phyloP scores from a whole-genome alignment of 1,284 basidiomycete species.

The Trichosporon sp. region DNA sequence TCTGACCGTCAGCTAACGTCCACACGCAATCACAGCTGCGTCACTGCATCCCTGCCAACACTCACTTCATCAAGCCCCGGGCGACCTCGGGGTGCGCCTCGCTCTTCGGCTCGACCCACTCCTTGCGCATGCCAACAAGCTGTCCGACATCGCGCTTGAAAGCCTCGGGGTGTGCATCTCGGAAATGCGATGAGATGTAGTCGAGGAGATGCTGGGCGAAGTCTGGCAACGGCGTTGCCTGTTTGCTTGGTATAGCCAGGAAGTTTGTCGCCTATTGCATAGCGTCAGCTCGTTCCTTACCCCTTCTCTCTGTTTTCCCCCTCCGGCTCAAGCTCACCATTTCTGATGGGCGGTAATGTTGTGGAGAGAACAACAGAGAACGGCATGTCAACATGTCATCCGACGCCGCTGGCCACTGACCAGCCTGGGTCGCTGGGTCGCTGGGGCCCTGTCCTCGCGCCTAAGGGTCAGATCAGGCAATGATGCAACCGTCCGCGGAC shows the following conservation, averaged over 20 bases:
- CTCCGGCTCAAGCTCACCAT: background rate
- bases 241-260: constrained; percentile 70
- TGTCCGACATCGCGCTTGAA: constrained; percentile 70
- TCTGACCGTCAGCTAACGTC: constrained; percentile 49
- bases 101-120: constrained; percentile 56
- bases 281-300: background rate
- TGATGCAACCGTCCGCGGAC: constrained; percentile 3
- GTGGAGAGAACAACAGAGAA: background rate
- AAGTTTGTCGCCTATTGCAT: constrained; percentile 54
- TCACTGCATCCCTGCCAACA: constrained; percentile 36
- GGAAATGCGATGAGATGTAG: constrained; percentile 64
- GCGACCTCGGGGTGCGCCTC: constrained; percentile 53
- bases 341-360: background rate
- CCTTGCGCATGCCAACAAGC: constrained; percentile 65
- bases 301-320: background rate
- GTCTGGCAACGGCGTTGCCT: constrained; percentile 56
- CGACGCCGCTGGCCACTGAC: no score
- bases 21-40: background rate
- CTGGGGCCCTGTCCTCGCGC: background rate
- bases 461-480: background rate
- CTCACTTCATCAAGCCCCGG: constrained; percentile 48
- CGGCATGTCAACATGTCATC: background rate
- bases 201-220: constrained; percentile 58
- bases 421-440: no score
- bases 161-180: constrained; percentile 79